A percentile compares a stretch with the other conserved stretches of the same genome.
These are phyloP conservation scores for Fusarium redolens DNA, from an alignment of 2,329 filamentous ascomycete species.

Conservation along the genomic window DNA sequence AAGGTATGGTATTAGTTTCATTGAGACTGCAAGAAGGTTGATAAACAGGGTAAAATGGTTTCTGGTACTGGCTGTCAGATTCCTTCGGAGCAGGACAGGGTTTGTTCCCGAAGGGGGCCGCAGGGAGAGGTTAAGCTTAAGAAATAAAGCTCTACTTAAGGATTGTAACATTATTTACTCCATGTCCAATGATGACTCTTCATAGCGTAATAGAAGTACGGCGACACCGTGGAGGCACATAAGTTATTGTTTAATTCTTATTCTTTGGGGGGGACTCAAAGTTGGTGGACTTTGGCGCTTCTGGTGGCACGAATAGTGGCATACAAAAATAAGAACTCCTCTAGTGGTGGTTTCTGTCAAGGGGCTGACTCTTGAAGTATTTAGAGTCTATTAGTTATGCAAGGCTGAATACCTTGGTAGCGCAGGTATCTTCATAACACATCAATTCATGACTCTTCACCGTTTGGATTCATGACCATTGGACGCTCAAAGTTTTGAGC, in stretches of 20 bases:
- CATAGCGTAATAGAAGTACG: background rate
- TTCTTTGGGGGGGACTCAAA: too few species aligned
- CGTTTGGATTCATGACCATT: accelerated
- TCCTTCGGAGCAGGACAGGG: background rate
- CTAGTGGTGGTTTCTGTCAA: too few species aligned
- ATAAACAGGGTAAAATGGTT: background rate
- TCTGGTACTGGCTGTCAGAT: accelerated
- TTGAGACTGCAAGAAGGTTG: background rate
- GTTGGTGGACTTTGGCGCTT: accelerated
- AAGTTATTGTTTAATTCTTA: too few species aligned
- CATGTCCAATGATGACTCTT: background rate
- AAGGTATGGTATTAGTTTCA: accelerated
- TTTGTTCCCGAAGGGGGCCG: too few species aligned
- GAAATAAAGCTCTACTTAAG: accelerated
- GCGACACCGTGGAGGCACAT: accelerated
- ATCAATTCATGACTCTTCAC: too few species aligned
- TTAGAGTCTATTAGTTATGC: accelerated
- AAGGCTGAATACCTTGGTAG: accelerated
- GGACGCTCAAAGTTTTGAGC: accelerated
- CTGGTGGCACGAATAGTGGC: background rate
- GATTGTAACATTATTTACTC: accelerated
- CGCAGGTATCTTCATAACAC: accelerated
- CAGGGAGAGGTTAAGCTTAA: accelerated
- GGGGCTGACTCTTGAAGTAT: accelerated
- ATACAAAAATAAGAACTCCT: too few species aligned